phyloP scores from a whole-genome alignment of 495 filamentous ascomycete genomes.

The Cryomyces antarcticus region DNA sequence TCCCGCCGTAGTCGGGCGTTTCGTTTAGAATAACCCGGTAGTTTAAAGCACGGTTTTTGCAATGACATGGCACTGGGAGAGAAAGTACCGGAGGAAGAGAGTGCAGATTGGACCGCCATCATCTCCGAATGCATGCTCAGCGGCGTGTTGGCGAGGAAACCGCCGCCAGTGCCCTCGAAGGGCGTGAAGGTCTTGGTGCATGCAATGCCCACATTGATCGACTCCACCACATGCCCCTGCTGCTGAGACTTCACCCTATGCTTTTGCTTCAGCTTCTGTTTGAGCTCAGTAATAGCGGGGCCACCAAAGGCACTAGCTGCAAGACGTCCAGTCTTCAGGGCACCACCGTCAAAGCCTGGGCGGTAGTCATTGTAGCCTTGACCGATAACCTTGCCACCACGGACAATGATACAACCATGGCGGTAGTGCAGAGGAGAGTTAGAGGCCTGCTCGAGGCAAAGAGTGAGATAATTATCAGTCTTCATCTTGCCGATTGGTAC shows the following conservation, averaged over 20 bases:
- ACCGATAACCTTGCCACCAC: conserved; percentile 31
- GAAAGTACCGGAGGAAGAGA: conserved; percentile 23
- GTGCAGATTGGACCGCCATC: conserved; percentile 32
- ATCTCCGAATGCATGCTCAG: conserved; percentile 34
- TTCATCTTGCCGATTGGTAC: conserved; percentile 10
- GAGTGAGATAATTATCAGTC: conserved; percentile 23
- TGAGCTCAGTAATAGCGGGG: conserved; percentile 11
- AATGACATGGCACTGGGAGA: conserved; percentile 20
- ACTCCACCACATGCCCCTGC: background rate
- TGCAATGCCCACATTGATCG: background rate
- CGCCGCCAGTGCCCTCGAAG: conserved; percentile 15
- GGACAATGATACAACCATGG: conserved; percentile 30
- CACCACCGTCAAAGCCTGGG: conserved; percentile 25
- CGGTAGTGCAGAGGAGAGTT: conserved; percentile 28
- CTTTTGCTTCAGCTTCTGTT: conserved; percentile 22
- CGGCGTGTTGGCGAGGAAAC: conserved; percentile 18
- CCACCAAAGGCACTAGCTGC: conserved; percentile 13
- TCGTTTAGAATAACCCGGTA: conserved; percentile 27
- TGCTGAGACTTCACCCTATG: conserved; percentile 7
- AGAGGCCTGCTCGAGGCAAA: conserved; percentile 31
- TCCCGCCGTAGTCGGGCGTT: conserved; percentile 21
- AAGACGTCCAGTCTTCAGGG: conserved; percentile 27
- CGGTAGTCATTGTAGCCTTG: conserved; percentile 29
- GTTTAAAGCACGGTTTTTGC: conserved; percentile 29
- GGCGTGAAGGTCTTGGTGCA: conserved; percentile 9